These are phyloP conservation scores for Solanum microdontum DNA, from an alignment of 257 asterid species.

Conservation along the genomic window DNA sequence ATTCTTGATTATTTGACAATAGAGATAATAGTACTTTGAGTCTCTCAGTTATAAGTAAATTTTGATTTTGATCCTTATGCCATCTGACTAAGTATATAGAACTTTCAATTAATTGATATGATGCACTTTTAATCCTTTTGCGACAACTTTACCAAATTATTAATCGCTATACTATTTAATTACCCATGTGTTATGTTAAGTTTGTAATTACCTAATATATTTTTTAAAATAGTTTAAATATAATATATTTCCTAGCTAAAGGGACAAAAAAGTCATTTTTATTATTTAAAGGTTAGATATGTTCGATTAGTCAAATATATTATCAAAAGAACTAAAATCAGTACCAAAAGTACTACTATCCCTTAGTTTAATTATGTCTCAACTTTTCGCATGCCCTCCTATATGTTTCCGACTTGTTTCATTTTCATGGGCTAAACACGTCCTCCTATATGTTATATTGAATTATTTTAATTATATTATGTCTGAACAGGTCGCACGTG, in stretches of 20 bases:
- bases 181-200: background rate
- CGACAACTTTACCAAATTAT: background rate
- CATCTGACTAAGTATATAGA: background rate
- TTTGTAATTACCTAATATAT: background rate
- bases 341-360: background rate
- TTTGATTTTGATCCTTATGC: background rate
- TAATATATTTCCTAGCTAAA: background rate
- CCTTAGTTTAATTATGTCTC: background rate
- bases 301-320: background rate
- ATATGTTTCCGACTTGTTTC: background rate
- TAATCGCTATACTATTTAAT: background rate
- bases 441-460: background rate
- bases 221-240: background rate
- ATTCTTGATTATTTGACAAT: background rate
- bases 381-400: background rate
- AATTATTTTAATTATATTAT: background rate
- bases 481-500: conserved; percentile 11
- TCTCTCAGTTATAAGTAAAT: background rate
- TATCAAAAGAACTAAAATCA: background rate
- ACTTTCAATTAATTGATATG: background rate
- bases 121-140: background rate
- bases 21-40: background rate
- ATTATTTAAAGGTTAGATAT: background rate
- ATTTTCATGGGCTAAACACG: background rate
- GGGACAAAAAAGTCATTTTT: too few relatives aligned